These are phyloP conservation scores for Blastobotrys petasosporus DNA, from an alignment of 1,139 yeast species.

Conservation along the genomic window DNA sequence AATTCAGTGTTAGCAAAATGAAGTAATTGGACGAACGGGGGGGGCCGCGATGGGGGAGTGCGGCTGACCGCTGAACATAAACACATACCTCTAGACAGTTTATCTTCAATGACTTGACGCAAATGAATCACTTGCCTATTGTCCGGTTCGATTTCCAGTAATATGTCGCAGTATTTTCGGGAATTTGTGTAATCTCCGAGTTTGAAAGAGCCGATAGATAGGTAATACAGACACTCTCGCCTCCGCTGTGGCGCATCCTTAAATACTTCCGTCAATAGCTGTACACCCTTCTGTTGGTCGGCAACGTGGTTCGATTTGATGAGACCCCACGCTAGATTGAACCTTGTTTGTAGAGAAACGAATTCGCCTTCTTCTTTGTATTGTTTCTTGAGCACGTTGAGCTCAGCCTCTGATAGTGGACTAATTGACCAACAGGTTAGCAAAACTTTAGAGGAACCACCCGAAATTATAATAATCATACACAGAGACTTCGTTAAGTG, in stretches of 20 bases:
- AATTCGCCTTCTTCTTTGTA: conserved; percentile 75
- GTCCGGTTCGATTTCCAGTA: conserved; percentile 74
- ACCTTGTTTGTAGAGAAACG: conserved; percentile 75
- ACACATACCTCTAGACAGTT: conserved; percentile 53
- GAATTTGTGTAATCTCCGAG: conserved; percentile 84
- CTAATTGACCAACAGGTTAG: conserved; percentile 25
- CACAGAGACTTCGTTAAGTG: conserved; percentile 6
- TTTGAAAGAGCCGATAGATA: conserved; percentile 83
- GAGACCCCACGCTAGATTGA: conserved; percentile 96
- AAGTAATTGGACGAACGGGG: no score
- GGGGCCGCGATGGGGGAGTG: no score
- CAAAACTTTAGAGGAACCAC: background rate
- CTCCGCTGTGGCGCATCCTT: conserved; percentile 76
- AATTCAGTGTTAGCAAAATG: no score
- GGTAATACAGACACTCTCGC: conserved; percentile 82
- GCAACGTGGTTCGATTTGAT: conserved; percentile 58
- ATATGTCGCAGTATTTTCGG: conserved; percentile 72
- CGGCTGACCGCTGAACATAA: background rate
- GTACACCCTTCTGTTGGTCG: conserved; percentile 75
- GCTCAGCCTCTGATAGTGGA: conserved; percentile 69
- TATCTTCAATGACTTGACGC: conserved; percentile 73
- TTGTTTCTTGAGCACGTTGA: conserved; percentile 69
- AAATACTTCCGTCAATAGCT: conserved; percentile 65
- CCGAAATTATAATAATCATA: conserved; percentile 1
- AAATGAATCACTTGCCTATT: conserved; percentile 71